A percentile compares a stretch with the other conserved stretches of the same genome.
These are phyloP conservation scores for Populus hybrid DNA, from an alignment of 441 rosid species.

Conservation along the genomic window DNA sequence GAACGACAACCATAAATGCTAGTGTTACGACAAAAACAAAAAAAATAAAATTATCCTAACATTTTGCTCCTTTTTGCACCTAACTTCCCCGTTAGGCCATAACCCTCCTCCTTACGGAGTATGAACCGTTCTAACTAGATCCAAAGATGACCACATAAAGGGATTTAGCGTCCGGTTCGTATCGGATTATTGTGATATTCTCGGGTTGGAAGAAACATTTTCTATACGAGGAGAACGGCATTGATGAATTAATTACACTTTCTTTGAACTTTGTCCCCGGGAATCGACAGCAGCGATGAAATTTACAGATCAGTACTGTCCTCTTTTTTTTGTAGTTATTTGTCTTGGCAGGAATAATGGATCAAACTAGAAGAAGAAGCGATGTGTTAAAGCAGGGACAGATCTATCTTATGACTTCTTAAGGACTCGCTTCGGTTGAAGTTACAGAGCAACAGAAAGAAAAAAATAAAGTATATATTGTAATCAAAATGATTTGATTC, in stretches of 20 bases:
- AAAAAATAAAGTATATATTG: constrained; percentile 8
- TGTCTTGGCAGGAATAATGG: neutral
- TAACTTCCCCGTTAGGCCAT: too few species aligned
- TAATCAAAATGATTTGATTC: constrained; percentile 18
- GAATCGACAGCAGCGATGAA: neutral
- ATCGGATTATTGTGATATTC: too few species aligned
- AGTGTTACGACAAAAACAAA: neutral
- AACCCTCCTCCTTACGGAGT: too few species aligned
- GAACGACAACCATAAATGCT: neutral
- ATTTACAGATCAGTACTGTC: neutral
- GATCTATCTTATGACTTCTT: constrained; percentile 14
- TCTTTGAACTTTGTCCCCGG: neutral
- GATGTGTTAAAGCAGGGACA: neutral
- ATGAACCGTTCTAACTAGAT: too few species aligned
- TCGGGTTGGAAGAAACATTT: neutral
- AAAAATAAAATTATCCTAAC: neutral
- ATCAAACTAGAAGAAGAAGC: neutral
- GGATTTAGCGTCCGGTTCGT: too few species aligned
- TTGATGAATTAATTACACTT: neutral
- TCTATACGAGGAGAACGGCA: neutral
- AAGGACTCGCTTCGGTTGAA: constrained; percentile 7
- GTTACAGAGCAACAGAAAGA: constrained; percentile 3
- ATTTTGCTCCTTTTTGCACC: neutral
- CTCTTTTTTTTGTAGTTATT: neutral
- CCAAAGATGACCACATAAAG: too few species aligned